Evolutionary conservation across 2,329 filamentous ascomycete genomes (phyloP).

Genomic region (Colletotrichum cordylinicola): DNA sequence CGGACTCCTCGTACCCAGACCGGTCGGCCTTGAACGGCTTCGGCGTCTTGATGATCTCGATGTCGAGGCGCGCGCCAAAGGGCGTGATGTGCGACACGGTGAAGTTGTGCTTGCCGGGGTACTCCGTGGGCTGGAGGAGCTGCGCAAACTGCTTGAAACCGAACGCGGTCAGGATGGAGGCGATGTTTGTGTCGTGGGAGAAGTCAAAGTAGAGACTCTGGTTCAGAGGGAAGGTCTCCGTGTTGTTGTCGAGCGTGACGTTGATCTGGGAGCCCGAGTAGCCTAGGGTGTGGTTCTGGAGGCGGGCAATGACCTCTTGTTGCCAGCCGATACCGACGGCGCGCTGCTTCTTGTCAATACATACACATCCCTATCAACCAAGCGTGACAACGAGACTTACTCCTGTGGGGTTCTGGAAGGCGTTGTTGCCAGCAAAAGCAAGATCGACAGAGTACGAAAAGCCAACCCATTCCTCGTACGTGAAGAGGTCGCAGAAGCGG

Average conservation of each 20-base stretch:
- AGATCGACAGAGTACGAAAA: slow-evolving; percentile 77
- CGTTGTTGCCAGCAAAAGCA: slow-evolving; percentile 64
- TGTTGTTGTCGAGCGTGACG: slow-evolving; percentile 72
- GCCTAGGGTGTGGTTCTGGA: slow-evolving; percentile 69
- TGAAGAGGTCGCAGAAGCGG: slow-evolving; percentile 77
- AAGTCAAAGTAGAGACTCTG: slow-evolving; percentile 81
- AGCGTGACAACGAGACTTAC: slow-evolving; percentile 40
- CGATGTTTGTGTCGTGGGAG: slow-evolving; percentile 78
- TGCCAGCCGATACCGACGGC: slow-evolving; percentile 78
- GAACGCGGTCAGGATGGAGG: slow-evolving; percentile 73
- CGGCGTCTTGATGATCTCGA: slow-evolving; percentile 75
- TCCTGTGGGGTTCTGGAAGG: slow-evolving; percentile 69
- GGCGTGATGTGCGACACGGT: slow-evolving; percentile 73
- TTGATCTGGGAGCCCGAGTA: slow-evolving; percentile 69
- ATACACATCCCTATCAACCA: slow-evolving; percentile 40
- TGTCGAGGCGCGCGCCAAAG: slow-evolving; percentile 75
- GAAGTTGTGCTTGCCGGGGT: slow-evolving; percentile 65
- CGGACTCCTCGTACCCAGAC: slow-evolving; percentile 54
- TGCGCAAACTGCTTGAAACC: slow-evolving; percentile 73
- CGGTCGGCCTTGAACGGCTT: slow-evolving; percentile 64
- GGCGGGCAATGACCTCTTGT: slow-evolving; percentile 73
- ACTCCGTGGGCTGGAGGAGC: slow-evolving; percentile 58
- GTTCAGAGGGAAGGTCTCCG: slow-evolving; percentile 73
- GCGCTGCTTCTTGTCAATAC: slow-evolving; percentile 45
- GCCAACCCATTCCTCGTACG: slow-evolving; percentile 74